These are phyloP conservation scores for Aureobasidium sp. DNA, from an alignment of 2,329 filamentous ascomycete species.

Conservation along the genomic window DNA sequence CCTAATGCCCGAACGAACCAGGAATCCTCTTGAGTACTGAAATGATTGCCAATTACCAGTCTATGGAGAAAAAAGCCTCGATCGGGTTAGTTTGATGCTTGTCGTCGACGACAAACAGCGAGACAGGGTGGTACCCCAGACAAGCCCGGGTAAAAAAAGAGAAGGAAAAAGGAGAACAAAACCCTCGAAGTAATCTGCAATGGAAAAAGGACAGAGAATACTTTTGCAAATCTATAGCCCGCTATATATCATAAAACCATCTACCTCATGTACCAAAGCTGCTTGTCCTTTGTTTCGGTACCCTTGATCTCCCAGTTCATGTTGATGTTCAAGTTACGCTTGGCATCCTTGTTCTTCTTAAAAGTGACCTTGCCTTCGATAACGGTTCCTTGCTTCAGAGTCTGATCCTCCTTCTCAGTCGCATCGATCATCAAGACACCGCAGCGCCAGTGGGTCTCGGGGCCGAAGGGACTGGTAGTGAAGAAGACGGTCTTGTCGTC, in stretches of 20 bases:
- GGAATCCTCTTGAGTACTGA: too few species aligned
- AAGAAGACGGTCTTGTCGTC: conserved; percentile 64
- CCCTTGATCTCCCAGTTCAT: conserved; percentile 30
- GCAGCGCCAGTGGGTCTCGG: conserved; percentile 86
- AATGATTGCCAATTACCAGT: too few species aligned
- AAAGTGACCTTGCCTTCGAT: conserved; percentile 45
- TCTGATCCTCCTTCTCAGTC: conserved; percentile 37
- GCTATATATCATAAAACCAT: neutral
- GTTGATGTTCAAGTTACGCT: conserved; percentile 31
- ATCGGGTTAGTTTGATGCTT: too few species aligned
- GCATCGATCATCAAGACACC: conserved; percentile 64
- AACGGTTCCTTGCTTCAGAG: conserved; percentile 46
- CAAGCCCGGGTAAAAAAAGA: too few species aligned
- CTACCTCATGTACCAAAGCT: conserved; percentile 24
- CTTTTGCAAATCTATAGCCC: neutral
- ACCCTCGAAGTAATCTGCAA: too few species aligned
- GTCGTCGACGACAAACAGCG: too few species aligned
- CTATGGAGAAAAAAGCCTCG: too few species aligned
- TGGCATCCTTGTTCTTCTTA: conserved; percentile 26
- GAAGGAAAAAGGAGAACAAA: too few species aligned
- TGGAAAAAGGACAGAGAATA: too few species aligned
- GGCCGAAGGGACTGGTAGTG: conserved; percentile 71
- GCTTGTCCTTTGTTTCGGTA: conserved; percentile 18
- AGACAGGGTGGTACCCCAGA: too few species aligned
- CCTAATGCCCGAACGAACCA: too few species aligned